Evolutionary conservation across 768 basidiomycete species (phyloP).

Genomic region (Trametes punicea): DNA sequence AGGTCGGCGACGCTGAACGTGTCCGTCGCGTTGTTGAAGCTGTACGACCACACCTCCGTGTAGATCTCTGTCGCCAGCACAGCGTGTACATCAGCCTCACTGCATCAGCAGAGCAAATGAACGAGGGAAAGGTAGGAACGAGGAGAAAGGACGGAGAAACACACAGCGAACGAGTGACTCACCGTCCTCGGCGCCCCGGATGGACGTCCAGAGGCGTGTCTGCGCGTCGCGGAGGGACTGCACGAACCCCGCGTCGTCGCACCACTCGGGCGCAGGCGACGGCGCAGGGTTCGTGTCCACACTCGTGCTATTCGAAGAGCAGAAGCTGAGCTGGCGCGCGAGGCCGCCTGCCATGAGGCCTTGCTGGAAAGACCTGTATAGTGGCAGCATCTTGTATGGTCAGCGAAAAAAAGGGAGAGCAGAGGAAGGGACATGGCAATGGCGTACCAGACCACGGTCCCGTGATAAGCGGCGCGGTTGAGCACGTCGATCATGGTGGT

Average conservation of each 20-base stretch:
- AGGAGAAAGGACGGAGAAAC: no score
- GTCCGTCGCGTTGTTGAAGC: slow-evolving; percentile 34
- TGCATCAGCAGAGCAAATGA: no score
- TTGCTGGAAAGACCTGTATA: slow-evolving; percentile 39
- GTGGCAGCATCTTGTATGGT: background rate
- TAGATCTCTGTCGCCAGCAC: slow-evolving; percentile 29
- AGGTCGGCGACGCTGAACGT: slow-evolving; percentile 39
- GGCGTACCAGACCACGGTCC: slow-evolving; percentile 35
- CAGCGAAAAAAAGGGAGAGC: background rate
- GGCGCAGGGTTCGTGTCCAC: background rate
- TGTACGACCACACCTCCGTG: slow-evolving; percentile 41
- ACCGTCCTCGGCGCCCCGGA: slow-evolving; percentile 19
- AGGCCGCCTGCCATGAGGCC: slow-evolving; percentile 44
- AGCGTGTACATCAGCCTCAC: background rate
- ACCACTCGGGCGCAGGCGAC: slow-evolving; percentile 34
- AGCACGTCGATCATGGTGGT: slow-evolving; percentile 38
- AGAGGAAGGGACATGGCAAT: background rate
- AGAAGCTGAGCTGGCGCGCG: slow-evolving; percentile 19
- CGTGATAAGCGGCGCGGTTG: slow-evolving; percentile 36
- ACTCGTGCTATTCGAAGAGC: slow-evolving; percentile 13
- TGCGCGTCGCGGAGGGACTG: slow-evolving; percentile 35
- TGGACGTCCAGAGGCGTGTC: slow-evolving; percentile 18
- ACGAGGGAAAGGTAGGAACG: no score
- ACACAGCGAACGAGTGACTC: no score
- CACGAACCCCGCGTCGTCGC: slow-evolving; percentile 34